Base-by-base conservation (phyloP, 148 eudicot genomes). In the Beta vulgaris region DNA sequence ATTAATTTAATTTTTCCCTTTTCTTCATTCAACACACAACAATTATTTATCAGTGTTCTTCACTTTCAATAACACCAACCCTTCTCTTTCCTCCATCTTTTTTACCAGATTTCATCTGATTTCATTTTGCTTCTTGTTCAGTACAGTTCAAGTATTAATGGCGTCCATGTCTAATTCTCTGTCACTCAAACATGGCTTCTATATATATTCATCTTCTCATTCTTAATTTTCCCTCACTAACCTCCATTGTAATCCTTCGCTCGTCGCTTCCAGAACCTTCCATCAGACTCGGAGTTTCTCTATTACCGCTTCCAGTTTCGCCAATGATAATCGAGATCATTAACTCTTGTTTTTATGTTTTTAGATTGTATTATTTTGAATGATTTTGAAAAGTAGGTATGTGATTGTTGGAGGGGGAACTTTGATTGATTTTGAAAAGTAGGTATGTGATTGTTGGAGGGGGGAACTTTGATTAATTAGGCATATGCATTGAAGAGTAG, bases 401-500 rank as follows among this genome's bases (percentile, higher is more conserved):
- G 97, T 95, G 79, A 90, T 95, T 31, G 94, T 95, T 18, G 99
- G 99, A 61, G 99, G 99, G 31, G 99, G 99, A 73, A 91, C n/a
- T 29, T 81, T 2, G 53, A 16, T 78, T 73, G 37, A 48, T 53
- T 77, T 72, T 64, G 51, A 5, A 21, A 40, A 35, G 34, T 80
- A 94, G 97, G 88, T 90, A 83, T 86, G 97, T 95, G 79, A 90
- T 95, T 31, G 94, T 95, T 18, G 99, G 99, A 61, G 99, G 99
- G 31, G n/a, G 99, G 99, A 73, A 91, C n/a, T 29, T 81, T 2
- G 53, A 16, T 78, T 73, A 31, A 48, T 53, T 77, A n/a, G n/a
- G n/a, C n/a, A n/a, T n/a, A n/a, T n/a, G n/a, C n/a, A n/a, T 72
- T 64, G 51, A 5, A 21, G 31, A 35, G 34, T 80, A 94, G 97